Evolutionary conservation across 768 basidiomycete species (phyloP).

Genomic region (Leccinum fibrillosum): DNA sequence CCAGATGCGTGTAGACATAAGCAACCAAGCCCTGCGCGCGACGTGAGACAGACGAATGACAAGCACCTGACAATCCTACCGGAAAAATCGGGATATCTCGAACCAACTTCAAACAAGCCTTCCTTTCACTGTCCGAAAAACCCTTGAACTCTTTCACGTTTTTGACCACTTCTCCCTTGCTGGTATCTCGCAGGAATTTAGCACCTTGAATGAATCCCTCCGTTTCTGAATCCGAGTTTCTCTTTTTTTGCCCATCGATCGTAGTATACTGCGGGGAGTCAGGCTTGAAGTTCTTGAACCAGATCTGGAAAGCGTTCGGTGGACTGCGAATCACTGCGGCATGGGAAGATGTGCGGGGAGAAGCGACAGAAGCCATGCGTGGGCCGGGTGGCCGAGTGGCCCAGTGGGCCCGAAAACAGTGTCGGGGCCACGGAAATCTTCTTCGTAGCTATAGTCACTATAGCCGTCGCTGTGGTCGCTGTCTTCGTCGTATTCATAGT

Average conservation of each 20-base stretch:
- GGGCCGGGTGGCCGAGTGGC: neutral
- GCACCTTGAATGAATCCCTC: slow-evolving; percentile 3
- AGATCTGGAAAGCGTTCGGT: slow-evolving; percentile 15
- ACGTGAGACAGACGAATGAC: slow-evolving; percentile 6
- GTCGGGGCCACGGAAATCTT: neutral
- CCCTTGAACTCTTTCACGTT: slow-evolving; percentile 20
- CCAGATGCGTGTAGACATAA: slow-evolving; percentile 27
- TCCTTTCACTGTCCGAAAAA: neutral
- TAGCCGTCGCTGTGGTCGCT: too few species aligned
- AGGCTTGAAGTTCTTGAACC: slow-evolving; percentile 4
- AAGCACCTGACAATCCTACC: slow-evolving; percentile 11
- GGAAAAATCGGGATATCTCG: slow-evolving; percentile 21
- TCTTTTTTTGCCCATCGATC: slow-evolving; percentile 14
- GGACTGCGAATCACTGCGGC: neutral
- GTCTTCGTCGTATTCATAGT: neutral
- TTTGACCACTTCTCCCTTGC: slow-evolving; percentile 11
- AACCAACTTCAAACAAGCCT: slow-evolving; percentile 16
- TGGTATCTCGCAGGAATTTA: slow-evolving; percentile 9
- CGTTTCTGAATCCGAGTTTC: neutral
- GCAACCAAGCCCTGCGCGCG: slow-evolving; percentile 24
- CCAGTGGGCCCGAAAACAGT: neutral
- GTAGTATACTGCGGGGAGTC: slow-evolving; percentile 13
- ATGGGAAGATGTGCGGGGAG: neutral
- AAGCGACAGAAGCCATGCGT: neutral
- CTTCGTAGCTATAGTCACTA: neutral